These are phyloP conservation scores for Coemansia sp. DNA, from an alignment of 192 early-diverging fungal species.

Conservation along the genomic window DNA sequence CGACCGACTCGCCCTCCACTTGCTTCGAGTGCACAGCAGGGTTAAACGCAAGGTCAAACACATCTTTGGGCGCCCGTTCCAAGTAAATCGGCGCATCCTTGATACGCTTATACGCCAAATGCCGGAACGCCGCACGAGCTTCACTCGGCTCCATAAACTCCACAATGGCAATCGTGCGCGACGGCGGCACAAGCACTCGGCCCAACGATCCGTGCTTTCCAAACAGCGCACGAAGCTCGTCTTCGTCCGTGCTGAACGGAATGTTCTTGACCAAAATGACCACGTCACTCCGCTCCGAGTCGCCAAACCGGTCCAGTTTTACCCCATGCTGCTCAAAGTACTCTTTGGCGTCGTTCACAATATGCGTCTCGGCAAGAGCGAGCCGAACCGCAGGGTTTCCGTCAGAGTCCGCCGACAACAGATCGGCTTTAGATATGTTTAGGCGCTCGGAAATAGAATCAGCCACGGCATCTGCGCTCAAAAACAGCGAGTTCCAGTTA, in stretches of 20 bases:
- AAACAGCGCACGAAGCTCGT: slow-evolving; percentile 80
- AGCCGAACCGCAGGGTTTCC: slow-evolving; percentile 88
- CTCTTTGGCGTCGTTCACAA: slow-evolving; percentile 91
- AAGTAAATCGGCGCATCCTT: slow-evolving; percentile 90
- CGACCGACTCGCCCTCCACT: slow-evolving; percentile 32
- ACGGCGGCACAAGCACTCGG: slow-evolving; percentile 86
- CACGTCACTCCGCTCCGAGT: slow-evolving; percentile 80
- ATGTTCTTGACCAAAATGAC: slow-evolving; percentile 97
- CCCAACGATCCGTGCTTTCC: slow-evolving; percentile 87
- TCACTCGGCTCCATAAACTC: slow-evolving; percentile 91
- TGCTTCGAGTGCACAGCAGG: slow-evolving; percentile 32
- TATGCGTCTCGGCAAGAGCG: slow-evolving; percentile 96
- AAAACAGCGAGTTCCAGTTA: slow-evolving; percentile 96
- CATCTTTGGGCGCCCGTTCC: slow-evolving; percentile 85
- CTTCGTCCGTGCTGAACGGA: slow-evolving; percentile 74
- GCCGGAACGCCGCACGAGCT: slow-evolving; percentile 83
- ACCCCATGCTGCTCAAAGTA: slow-evolving; percentile 89
- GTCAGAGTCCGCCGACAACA: slow-evolving; percentile 73
- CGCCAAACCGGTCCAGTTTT: slow-evolving; percentile 73
- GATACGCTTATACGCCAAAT: slow-evolving; percentile 88
- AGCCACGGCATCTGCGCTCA: slow-evolving; percentile 94
- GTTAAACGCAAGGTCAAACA: slow-evolving; percentile 67
- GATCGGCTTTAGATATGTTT: slow-evolving; percentile 85
- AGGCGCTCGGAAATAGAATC: slow-evolving; percentile 95
- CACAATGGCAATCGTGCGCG: slow-evolving; percentile 90